Evolutionary conservation across 805 yeast genomes (phyloP).

Genomic region (Naumovozyma castellii): DNA sequence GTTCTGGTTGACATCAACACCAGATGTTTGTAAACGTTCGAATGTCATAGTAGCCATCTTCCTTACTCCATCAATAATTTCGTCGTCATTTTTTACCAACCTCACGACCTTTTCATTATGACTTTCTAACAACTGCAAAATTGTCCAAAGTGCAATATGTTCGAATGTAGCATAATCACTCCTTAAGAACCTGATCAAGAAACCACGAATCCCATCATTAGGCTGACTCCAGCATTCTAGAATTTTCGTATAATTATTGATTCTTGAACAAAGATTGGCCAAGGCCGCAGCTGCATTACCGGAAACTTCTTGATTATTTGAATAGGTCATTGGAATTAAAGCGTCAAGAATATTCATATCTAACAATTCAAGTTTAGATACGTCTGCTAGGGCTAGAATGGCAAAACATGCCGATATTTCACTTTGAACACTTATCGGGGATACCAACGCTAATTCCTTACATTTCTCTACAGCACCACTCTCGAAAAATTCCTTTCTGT

Average conservation of each 20-base stretch:
- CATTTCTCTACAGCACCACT: slow-evolving; percentile 95
- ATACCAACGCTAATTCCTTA: slow-evolving; percentile 70
- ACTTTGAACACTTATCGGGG: slow-evolving; percentile 88
- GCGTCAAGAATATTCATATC: slow-evolving; percentile 80
- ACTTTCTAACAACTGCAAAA: slow-evolving; percentile 83
- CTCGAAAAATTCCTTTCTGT: slow-evolving; percentile 81
- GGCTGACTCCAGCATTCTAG: slow-evolving; percentile 72
- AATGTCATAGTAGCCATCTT: slow-evolving; percentile 33
- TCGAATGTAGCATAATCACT: slow-evolving; percentile 89
- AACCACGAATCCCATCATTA: slow-evolving; percentile 76
- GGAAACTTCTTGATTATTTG: slow-evolving; percentile 86
- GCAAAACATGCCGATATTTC: slow-evolving; percentile 97
- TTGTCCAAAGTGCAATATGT: slow-evolving; percentile 96
- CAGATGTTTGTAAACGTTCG: slow-evolving; percentile 23
- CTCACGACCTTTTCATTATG: slow-evolving; percentile 54
- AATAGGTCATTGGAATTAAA: slow-evolving; percentile 80
- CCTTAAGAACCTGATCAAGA: slow-evolving; percentile 68
- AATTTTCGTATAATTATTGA: slow-evolving; percentile 71
- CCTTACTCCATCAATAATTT: slow-evolving; percentile 46
- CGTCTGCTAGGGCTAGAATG: slow-evolving; percentile 91
- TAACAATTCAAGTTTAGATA: slow-evolving; percentile 73
- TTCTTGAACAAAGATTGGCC: slow-evolving; percentile 89
- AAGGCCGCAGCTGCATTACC: slow-evolving; percentile 98
- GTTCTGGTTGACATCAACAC: slow-evolving; percentile 12
- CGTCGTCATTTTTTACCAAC: slow-evolving; percentile 45